Conservation (phyloP, 352 stramenopile species). For the Pythium phragmiticola region DNA sequence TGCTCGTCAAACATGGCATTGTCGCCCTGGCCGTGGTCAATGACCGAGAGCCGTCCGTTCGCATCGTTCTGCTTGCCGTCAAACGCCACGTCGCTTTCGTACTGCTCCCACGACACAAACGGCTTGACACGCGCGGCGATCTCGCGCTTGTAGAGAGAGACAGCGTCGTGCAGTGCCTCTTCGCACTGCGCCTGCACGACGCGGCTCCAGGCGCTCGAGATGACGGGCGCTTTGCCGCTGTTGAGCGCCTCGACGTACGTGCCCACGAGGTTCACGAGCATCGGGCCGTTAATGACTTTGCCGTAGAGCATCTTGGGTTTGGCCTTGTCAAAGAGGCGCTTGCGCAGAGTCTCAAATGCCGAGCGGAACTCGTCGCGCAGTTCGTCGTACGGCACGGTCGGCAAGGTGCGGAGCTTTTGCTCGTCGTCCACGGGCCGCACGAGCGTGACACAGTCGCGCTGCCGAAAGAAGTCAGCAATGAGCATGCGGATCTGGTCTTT, state of each 20-base stretch:
- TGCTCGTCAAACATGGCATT: slow-evolving; percentile 77
- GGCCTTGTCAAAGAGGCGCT: slow-evolving; percentile 71
- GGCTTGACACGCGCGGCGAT: slow-evolving; percentile 46
- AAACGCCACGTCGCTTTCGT: slow-evolving; percentile 40
- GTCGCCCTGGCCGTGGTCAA: slow-evolving; percentile 54
- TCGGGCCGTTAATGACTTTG: slow-evolving; percentile 82
- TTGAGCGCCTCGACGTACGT: slow-evolving; percentile 89
- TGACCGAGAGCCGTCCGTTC: slow-evolving; percentile 31
- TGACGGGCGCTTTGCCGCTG: slow-evolving; percentile 82
- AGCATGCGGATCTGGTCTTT: slow-evolving; percentile 84
- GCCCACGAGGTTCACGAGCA: slow-evolving; percentile 81
- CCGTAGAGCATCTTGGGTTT: slow-evolving; percentile 86
- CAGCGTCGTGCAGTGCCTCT: slow-evolving; percentile 71
- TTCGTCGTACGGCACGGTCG: slow-evolving; percentile 66
- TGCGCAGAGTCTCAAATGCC: slow-evolving; percentile 69
- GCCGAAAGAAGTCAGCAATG: slow-evolving; percentile 80
- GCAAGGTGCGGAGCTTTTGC: slow-evolving; percentile 69
- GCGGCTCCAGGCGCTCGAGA: slow-evolving; percentile 87
- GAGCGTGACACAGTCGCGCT: slow-evolving; percentile 88
- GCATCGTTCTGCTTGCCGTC: slow-evolving; percentile 18
- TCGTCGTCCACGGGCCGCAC: slow-evolving; percentile 88
- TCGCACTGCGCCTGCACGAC: slow-evolving; percentile 86
- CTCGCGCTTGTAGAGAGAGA: slow-evolving; percentile 79
- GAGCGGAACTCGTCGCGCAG: slow-evolving; percentile 80
- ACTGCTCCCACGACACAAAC: slow-evolving; percentile 60